Evolutionary conservation across 345 rosid genomes (phyloP).

Genomic region (Acer yangbiense): DNA sequence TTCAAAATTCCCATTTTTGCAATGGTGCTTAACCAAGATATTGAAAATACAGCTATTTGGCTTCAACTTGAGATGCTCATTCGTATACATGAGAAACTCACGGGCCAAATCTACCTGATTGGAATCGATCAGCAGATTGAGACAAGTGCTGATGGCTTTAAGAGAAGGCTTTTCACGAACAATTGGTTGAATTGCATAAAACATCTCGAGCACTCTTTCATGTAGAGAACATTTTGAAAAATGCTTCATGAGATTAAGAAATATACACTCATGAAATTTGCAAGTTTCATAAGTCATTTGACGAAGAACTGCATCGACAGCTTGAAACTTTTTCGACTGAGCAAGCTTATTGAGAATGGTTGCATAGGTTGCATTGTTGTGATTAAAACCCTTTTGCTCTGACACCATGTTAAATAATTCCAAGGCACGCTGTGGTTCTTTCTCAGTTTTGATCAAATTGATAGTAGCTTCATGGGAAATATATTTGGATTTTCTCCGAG

Average conservation of each 20-base stretch:
- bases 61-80: conserved; percentile 44
- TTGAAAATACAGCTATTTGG: conserved; percentile 94
- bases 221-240: conserved; percentile 53
- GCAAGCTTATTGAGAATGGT: conserved; percentile 68
- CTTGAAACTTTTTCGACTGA: conserved; percentile 65
- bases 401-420: conserved; percentile 69
- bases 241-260: conserved; percentile 78
- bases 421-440: conserved; percentile 70
- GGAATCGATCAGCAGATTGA: conserved; percentile 74
- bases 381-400: conserved; percentile 73
- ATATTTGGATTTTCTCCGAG: conserved; percentile 44
- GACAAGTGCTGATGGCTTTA: conserved; percentile 83
- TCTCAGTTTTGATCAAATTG: conserved; percentile 66
- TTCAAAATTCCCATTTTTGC: conserved; percentile 60
- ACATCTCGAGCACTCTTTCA: conserved; percentile 71
- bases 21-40: conserved; percentile 79
- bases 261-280: conserved; percentile 75
- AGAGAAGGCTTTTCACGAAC: conserved; percentile 81
- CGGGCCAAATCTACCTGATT: conserved; percentile 55
- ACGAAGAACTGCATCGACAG: conserved; percentile 69
- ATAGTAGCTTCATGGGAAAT: conserved; percentile 68
- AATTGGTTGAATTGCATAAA: conserved; percentile 57
- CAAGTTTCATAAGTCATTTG: conserved; percentile 89
- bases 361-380: conserved; percentile 81
- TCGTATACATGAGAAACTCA: conserved; percentile 52